Evolutionary conservation across 169 alveolate genomes (phyloP).

Genomic region (Plasmodium fragile): DNA sequence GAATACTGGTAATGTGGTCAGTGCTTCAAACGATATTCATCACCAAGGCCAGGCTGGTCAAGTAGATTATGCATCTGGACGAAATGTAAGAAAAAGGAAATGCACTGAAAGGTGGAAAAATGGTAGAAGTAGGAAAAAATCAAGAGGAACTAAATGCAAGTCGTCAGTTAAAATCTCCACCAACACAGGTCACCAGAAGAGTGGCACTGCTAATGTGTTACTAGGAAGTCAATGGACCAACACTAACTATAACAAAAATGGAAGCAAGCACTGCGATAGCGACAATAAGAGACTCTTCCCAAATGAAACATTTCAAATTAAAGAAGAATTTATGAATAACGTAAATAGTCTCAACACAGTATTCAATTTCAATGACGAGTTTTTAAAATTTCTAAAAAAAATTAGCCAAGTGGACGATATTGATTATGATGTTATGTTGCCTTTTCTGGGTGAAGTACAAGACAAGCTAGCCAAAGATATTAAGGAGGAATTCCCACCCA

Average conservation of each 20-base stretch:
- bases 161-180: background rate
- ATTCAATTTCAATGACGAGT: constrained; percentile 67
- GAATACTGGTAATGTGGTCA: background rate
- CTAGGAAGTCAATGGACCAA: background rate
- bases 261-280: background rate
- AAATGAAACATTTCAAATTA: constrained; percentile 51
- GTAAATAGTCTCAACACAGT: constrained; percentile 61
- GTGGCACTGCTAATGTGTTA: background rate
- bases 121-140: background rate
- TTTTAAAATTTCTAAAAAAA: constrained; percentile 31
- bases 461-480: constrained; percentile 13
- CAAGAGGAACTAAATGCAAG: background rate
- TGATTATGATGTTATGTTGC: constrained; percentile 56
- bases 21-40: background rate
- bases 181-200: background rate
- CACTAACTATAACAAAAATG: background rate
- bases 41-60: background rate
- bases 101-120: background rate
- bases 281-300: constrained; percentile 13
- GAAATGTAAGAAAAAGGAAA: background rate
- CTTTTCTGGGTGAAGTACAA: constrained; percentile 51
- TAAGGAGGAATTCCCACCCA: constrained; percentile 18
- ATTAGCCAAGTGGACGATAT: constrained; percentile 61
- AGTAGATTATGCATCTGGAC: background rate
- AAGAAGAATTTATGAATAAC: constrained; percentile 62